These are phyloP conservation scores for Lachancea meyersii DNA, from an alignment of 805 yeast species.

Conservation along the genomic window DNA sequence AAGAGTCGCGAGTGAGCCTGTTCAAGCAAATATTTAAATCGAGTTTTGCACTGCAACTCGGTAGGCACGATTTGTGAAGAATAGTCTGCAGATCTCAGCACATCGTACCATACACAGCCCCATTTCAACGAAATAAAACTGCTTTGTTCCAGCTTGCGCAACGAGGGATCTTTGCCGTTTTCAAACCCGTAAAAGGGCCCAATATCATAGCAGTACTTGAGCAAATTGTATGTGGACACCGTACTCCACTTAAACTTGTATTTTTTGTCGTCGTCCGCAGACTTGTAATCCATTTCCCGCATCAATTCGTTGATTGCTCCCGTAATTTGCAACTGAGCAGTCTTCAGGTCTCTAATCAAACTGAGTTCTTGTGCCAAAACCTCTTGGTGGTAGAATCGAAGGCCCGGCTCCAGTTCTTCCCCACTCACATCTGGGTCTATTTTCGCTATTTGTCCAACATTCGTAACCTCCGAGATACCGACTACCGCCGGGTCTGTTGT, in stretches of 20 bases:
- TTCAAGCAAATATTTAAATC: conserved; percentile 3
- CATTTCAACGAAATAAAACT: conserved; percentile 5
- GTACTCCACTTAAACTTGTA: conserved; percentile 5
- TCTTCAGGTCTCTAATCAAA: neutral
- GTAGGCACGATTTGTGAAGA: conserved; percentile 1
- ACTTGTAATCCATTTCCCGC: conserved; percentile 1
- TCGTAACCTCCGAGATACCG: neutral
- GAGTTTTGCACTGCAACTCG: conserved; percentile 4
- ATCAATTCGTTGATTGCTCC: neutral
- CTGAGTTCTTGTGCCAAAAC: neutral
- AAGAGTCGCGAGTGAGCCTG: conserved; percentile 2
- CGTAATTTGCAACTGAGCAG: neutral
- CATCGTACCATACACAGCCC: conserved; percentile 6
- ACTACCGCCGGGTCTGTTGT: conserved; percentile 3
- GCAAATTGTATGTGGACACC: conserved; percentile 1
- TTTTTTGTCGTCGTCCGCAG: conserved; percentile 4
- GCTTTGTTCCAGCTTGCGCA: conserved; percentile 6
- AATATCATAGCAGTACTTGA: conserved; percentile 4
- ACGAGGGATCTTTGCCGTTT: neutral
- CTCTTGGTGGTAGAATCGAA: neutral
- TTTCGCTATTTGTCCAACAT: neutral
- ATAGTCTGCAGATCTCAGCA: neutral
- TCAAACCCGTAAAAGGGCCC: conserved; percentile 6
- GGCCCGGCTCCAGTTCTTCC: neutral
- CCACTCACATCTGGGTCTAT: neutral